These are phyloP conservation scores for Phytophthora podocarpi DNA, from an alignment of 352 stramenopile genomes.

Conservation along the genomic window DNA sequence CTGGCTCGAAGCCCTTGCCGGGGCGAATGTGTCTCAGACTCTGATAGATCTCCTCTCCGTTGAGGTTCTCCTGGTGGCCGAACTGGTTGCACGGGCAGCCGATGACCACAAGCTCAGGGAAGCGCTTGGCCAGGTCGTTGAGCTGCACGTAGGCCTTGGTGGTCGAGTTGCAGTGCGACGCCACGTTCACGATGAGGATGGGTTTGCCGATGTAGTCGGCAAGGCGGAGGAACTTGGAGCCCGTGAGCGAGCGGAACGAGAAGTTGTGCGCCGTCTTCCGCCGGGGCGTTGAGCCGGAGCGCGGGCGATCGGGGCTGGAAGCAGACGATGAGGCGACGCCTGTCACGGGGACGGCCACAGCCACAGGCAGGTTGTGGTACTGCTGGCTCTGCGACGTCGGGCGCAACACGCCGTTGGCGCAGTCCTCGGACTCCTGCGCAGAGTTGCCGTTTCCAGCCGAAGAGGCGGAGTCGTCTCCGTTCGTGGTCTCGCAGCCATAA, in stretches of 20 bases:
- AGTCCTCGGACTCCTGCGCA: slow-evolving; percentile 23
- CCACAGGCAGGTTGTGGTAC: slow-evolving; percentile 63
- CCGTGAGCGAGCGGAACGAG: slow-evolving; percentile 71
- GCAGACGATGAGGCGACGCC: slow-evolving; percentile 10
- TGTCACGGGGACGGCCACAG: slow-evolving; percentile 51
- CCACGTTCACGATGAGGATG: slow-evolving; percentile 78
- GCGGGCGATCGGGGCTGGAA: slow-evolving; percentile 39
- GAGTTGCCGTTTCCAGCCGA: background rate
- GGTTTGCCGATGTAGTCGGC: slow-evolving; percentile 70
- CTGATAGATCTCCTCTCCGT: slow-evolving; percentile 78
- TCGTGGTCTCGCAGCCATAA: slow-evolving; percentile 40
- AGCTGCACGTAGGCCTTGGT: slow-evolving; percentile 75
- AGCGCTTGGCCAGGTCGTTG: slow-evolving; percentile 65
- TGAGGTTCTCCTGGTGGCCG: slow-evolving; percentile 83
- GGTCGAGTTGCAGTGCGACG: slow-evolving; percentile 84
- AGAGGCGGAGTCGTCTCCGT: slow-evolving; percentile 22
- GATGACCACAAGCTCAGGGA: slow-evolving; percentile 73
- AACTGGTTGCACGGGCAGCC: slow-evolving; percentile 86
- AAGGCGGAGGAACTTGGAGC: slow-evolving; percentile 65
- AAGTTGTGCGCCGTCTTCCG: slow-evolving; percentile 79
- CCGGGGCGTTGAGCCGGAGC: slow-evolving; percentile 17
- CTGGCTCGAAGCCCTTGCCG: slow-evolving; percentile 68
- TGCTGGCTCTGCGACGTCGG: slow-evolving; percentile 32
- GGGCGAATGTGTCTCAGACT: slow-evolving; percentile 77
- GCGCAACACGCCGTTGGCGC: slow-evolving; percentile 20